Evolutionary conservation across 1,284 basidiomycete species (phyloP), one percentile per base, ranked within the genome.

Genomic region (Apiotrichum sp.): DNA sequence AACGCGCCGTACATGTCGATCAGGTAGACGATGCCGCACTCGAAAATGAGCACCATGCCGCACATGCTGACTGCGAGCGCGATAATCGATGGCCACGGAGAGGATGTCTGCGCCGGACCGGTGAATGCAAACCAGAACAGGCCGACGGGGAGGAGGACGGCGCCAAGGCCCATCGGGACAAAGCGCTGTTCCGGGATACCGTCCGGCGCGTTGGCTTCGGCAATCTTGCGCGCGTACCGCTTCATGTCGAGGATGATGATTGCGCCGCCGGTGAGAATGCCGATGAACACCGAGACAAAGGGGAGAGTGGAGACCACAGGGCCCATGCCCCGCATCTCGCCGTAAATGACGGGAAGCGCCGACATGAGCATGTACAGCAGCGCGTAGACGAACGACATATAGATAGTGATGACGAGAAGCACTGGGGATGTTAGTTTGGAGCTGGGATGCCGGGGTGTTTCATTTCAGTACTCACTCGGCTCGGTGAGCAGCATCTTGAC

Each of bases 121-220:
- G 63, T 64, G 48, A 64, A 64, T 3, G 63, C 61, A 52, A 64
- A 64, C 63, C 63, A 64, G 48, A 64, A 58, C 35, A 65, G 55
- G 33, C 62, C 63, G 53, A 60, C 38, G 1, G 56, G 55, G 14
- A 62, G 53, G 13, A 62, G 40, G 0, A 53, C 53, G 0, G 61
- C 61, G 35, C 61, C 61, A 7, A 59, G 50, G 6, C 52, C 63
- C 62, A 64, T 64, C 40, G 62, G 62, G 14, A 56, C 35, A 45
- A 62, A 62, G 10, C 60, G 58, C 49, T 64, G 54, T 33, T 64
- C 62, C 5, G 62, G 62, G n/a, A 55, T 35, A 5, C 43, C 47
- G 10, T 47, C 45, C 32, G 50, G 56, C 31, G 43, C 42, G 13
- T 49, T 43, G 34, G 32, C 32, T 3, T 36, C 38, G 9, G 34